Conservation (phyloP, 768 basidiomycete genomes). For the Suillus ampliporus region DNA sequence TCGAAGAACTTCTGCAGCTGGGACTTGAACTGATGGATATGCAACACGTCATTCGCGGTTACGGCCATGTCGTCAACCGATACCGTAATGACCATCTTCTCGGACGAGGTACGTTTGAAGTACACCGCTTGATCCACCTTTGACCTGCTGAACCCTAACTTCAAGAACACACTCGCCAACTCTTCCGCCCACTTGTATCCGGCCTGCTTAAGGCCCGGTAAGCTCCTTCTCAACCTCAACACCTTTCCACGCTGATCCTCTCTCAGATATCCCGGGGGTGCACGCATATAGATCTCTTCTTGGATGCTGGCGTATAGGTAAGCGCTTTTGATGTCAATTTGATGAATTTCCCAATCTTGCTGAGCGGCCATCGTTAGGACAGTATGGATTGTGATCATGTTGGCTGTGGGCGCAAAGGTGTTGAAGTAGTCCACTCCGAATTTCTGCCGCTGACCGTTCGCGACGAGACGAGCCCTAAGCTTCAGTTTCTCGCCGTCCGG, state of each 20-base stretch:
- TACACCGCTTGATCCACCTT: neutral
- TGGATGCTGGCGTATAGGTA: slow-evolving; percentile 22
- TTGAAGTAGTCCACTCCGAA: slow-evolving; percentile 26
- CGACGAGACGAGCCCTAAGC: neutral
- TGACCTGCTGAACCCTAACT: neutral
- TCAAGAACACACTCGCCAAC: neutral
- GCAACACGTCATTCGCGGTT: slow-evolving; percentile 21
- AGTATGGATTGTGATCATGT: slow-evolving; percentile 12
- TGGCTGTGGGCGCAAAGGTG: slow-evolving; percentile 14
- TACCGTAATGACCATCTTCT: slow-evolving; percentile 35
- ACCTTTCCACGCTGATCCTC: slow-evolving; percentile 27
- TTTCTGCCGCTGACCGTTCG: neutral
- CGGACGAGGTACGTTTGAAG: neutral
- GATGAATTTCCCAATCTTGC: slow-evolving; percentile 16
- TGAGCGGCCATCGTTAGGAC: slow-evolving; percentile 14
- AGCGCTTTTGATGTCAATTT: slow-evolving; percentile 20
- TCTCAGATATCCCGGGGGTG: slow-evolving; percentile 35
- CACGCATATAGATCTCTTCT: slow-evolving; percentile 44
- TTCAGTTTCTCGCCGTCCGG: slow-evolving; percentile 3
- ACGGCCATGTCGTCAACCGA: slow-evolving; percentile 40
- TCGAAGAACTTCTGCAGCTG: slow-evolving; percentile 11
- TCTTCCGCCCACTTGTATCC: slow-evolving; percentile 38
- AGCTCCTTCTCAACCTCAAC: slow-evolving; percentile 27
- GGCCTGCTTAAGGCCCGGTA: slow-evolving; percentile 49
- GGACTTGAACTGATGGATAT: neutral